Base-by-base conservation (phyloP, 768 basidiomycete genomes). In the Trametes sanguinea region DNA sequence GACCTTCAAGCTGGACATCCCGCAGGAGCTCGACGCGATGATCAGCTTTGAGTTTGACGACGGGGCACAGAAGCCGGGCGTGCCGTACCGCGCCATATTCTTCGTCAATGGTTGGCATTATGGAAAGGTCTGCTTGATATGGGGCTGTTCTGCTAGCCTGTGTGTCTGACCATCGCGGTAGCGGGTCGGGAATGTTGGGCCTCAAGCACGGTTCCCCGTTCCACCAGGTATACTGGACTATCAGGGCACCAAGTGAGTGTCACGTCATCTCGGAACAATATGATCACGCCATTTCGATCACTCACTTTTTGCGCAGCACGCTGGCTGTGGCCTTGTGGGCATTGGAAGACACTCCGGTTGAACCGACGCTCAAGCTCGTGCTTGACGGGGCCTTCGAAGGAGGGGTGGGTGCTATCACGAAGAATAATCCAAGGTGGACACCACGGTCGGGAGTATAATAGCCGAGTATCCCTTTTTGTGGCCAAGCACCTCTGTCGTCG, bases 51-150 rank as follows among this genome's bases (percentile, higher is more conserved):
- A 80, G 0, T 93, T 92, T 69, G 81, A 85, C 52, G 48, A 40
- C 16, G 57, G 57, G 2, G 48, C 13, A 46, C 33, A 14, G 11
- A 80, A 85, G 46, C 69, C 77, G 5, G 79, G 80, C 4, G 85
- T 87, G 66, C 81, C 89, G 22, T 93, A 92, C 67, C 82, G 91
- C n/a, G 85, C 86, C 2, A 77, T 84, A 45, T 65, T 94, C 37
- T 93, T 89, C 60, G 87, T 94, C 22, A 93, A 94, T 67, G 92
- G 92, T 11, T 94, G 92, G 92, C 87, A 88, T 83, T 90, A 91
- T 84, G 92, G 92, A 7, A 93, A 92, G 75, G 89, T 85, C 22
- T 22, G 22, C 22, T 22, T 22, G 22, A 22, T 1, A 22, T 22
- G 22, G 22, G 22, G 22, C 22, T 22, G 22, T 22, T 17, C 37